Conservation (phyloP, 257 asterid genomes). For the Nicotiana tomentosiformis region DNA sequence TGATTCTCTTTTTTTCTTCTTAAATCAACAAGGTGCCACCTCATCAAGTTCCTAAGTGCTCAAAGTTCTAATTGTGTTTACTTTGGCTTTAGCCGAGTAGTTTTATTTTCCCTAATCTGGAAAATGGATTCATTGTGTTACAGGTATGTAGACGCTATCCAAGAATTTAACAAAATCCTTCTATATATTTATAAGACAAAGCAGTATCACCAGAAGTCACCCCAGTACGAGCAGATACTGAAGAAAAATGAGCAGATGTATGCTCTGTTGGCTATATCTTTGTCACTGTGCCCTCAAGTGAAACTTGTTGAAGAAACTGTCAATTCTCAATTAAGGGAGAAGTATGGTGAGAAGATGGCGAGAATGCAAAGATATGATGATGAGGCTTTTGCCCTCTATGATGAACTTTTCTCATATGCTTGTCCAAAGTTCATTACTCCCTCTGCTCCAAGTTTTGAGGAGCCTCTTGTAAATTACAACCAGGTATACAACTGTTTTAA, state of each 20-base stretch:
- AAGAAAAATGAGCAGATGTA: conserved; percentile 99
- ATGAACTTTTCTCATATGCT: conserved; percentile 96
- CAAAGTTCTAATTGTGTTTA: background rate
- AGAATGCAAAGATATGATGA: conserved; percentile 89
- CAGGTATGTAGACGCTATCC: conserved; percentile 84
- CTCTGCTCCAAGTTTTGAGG: conserved; percentile 88
- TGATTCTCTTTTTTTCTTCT: background rate
- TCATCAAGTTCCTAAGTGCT: background rate
- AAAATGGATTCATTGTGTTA: background rate
- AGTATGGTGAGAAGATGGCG: conserved; percentile 88
- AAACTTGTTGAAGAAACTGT: conserved; percentile 90
- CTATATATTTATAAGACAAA: conserved; percentile 80
- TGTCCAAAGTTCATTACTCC: conserved; percentile 99
- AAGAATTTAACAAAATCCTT: conserved; percentile 81
- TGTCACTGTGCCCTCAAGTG: conserved; percentile 88
- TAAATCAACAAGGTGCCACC: background rate
- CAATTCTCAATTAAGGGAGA: conserved; percentile 75
- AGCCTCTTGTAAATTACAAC: conserved; percentile 95
- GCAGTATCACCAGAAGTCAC: conserved; percentile 92
- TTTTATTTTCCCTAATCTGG: conserved; percentile 4
- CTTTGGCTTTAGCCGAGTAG: background rate
- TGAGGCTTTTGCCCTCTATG: conserved; percentile 78
- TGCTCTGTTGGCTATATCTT: conserved; percentile 83
- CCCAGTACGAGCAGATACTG: conserved; percentile 91
- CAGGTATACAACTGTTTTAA: conserved; percentile 45